Evolutionary conservation across 441 rosid species (phyloP), one percentile per base, ranked within the genome.

Genomic region (Melastoma candidum): DNA sequence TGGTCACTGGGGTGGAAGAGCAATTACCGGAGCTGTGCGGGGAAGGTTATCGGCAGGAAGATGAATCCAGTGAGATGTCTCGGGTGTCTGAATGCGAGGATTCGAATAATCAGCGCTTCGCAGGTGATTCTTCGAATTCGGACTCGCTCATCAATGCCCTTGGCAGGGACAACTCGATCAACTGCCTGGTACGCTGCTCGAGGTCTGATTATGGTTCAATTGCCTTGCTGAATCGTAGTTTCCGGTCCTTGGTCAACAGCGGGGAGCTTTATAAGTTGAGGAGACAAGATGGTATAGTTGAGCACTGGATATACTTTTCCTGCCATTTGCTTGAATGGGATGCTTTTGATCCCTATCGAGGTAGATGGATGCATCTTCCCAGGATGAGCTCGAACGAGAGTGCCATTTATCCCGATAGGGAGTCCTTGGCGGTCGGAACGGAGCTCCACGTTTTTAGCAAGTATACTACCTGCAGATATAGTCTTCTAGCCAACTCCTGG

Each of bases 391-490:
- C 82, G 0, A 77, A 82, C 32, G 96, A 78, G 2, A 79, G 78
- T 66, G 84, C 87, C 64, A 83, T 72, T 75, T 82, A 75, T 59
- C 77, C 90, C 0, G 98, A 90, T 39, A 90, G 87, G 66, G 98
- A 90, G 72, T 90, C 98, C 24, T 61, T 90, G 71, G 98, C 96
- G 51, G 98, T 87, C 66, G 98, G 98, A 36, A 90, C 98, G 1
- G 90, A 90, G 60, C 84, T 90, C 22, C 95, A 87, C 51, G 98
- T 87, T 32, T 85, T 90, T 65, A 90, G 95, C 12, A 77, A 75
- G 80, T 92, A 79, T 48, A 77, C 62, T 26, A 69, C 60, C 61
- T 85, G 80, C 70, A 85, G 84, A 64, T 90, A 90, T 69, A 87
- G 96, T 65, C 66, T 90, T 26, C 62, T 90, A 63, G 80, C 90